Base-by-base conservation (phyloP, 257 asterid genomes). In the Apocynum venetum region DNA sequence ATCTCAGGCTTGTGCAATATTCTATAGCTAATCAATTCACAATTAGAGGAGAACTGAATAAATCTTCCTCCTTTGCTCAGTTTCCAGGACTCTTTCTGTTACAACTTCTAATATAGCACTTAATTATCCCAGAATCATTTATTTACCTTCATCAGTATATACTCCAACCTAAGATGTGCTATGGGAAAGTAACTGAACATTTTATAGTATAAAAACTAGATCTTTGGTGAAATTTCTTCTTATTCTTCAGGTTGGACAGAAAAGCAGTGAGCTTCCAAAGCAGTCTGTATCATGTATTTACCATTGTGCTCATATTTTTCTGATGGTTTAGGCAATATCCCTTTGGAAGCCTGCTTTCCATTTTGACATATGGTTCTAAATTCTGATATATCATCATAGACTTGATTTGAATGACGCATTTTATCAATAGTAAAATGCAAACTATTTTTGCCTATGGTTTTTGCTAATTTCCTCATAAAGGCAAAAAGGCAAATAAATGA, bases 401-500 rank as follows among this genome's bases (percentile, higher is more conserved):
- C 2, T 25, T 60, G 67, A 60, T 19, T 41, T 25, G 31, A 60
- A 31, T 31, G 20, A 53, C 14, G 25, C 14, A 8, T 60, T 60
- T 38, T 25, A 60, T 69, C n/a, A 44, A 57, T 25, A 75, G 48
- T 63, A 52, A 64, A 68, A 7, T 76, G 52, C 40, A 20, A 65
- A 60, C 41, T 25, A 15, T 60, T 60, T 4, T 25, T 2, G 3
- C 19, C 1, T 60, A 31, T 60, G 14, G 41, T 25, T 60, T 25
- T 43, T 14, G n/a, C 44, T 52, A 52, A 57, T 3, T 43, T 35
- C 59, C 25, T 44, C 60, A 3, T 8, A 68, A 44, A 69, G 55
- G 55, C n/a, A 57, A 9, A 68, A 44, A 69, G 55, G 48, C 48
- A 65, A 38, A 65, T 40, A 40, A 81, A 67, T 46, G 57, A 76